Evolutionary conservation across 139 green algal species (phyloP).

Genomic region (Zygnema circumcarinatum): DNA sequence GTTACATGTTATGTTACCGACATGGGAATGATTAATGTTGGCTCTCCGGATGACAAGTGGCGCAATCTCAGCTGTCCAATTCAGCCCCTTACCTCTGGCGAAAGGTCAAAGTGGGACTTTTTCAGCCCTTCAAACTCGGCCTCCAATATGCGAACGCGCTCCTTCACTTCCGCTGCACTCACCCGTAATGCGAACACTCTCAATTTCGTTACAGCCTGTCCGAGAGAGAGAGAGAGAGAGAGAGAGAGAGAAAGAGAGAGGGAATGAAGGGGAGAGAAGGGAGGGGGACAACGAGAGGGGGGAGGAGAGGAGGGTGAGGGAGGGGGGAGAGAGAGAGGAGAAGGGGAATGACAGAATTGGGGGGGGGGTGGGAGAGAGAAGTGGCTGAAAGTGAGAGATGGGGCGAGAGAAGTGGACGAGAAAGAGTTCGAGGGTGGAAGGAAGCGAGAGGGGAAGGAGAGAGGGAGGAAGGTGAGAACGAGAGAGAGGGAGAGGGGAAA

Average conservation of each 20-base stretch:
- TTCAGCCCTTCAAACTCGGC: constrained; percentile 69
- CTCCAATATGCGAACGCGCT: constrained; percentile 63
- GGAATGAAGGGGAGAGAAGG: no score
- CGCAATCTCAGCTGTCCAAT: constrained; percentile 1
- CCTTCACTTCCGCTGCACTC: constrained; percentile 61
- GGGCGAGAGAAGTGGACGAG: not conserved
- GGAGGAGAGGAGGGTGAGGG: not conserved
- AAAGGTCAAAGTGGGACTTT: not conserved
- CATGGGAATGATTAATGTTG: not conserved
- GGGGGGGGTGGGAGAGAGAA: not conserved
- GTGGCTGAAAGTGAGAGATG: not conserved
- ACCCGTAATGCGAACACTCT: no score
- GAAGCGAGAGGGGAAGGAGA: not conserved
- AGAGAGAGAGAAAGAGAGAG: no score
- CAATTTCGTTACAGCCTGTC: no score
- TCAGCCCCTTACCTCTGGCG: no score
- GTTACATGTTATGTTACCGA: not conserved
- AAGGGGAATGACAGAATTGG: not conserved
- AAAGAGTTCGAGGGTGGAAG: no score
- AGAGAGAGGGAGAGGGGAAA: not conserved
- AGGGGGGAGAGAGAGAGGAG: not conserved
- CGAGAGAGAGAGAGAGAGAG: no score
- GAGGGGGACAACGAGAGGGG: no score
- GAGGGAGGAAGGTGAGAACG: not conserved
- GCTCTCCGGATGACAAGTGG: not conserved